These are phyloP conservation scores for Colletotrichum gigasporum DNA, from an alignment of 2,329 filamentous ascomycete genomes.

Conservation along the genomic window DNA sequence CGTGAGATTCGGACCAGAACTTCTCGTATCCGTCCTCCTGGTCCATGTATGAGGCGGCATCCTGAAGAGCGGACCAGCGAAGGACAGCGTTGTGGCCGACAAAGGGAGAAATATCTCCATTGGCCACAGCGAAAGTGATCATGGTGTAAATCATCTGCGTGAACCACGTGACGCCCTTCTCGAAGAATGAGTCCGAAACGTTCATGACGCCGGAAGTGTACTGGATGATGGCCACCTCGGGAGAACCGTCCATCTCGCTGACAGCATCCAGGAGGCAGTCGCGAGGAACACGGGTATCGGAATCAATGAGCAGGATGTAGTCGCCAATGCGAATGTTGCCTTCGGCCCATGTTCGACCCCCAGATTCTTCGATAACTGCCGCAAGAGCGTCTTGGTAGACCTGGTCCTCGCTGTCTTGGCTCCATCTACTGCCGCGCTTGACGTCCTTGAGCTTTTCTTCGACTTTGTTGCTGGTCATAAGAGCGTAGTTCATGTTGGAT, in stretches of 20 bases:
- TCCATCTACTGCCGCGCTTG: conserved; percentile 48
- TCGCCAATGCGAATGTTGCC: conserved; percentile 67
- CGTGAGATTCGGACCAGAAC: conserved; percentile 80
- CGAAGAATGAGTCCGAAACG: conserved; percentile 76
- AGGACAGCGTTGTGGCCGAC: conserved; percentile 83
- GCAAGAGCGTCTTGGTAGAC: conserved; percentile 56
- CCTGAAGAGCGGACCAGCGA: conserved; percentile 64
- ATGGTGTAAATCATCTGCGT: conserved; percentile 81
- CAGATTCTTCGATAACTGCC: conserved; percentile 58
- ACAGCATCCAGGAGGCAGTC: conserved; percentile 77
- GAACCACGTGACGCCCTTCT: conserved; percentile 80
- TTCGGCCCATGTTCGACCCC: conserved; percentile 63
- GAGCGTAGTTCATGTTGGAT: conserved; percentile 74
- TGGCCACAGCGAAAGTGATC: conserved; percentile 75
- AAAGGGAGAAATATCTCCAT: conserved; percentile 78
- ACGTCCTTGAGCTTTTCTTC: conserved; percentile 59
- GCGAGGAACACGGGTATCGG: conserved; percentile 73
- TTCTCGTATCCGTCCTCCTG: conserved; percentile 69
- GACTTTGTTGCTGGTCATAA: conserved; percentile 63
- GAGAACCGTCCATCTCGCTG: conserved; percentile 75
- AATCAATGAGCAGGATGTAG: conserved; percentile 74
- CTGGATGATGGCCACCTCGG: conserved; percentile 77
- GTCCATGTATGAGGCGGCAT: conserved; percentile 43
- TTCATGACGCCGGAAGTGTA: conserved; percentile 82
- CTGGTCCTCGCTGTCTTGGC: conserved; percentile 50